A percentile compares a stretch with the other conserved stretches of the same genome.
phyloP scores from a whole-genome alignment of 2,329 filamentous ascomycete species.

The Arthrinium phaeospermum region DNA sequence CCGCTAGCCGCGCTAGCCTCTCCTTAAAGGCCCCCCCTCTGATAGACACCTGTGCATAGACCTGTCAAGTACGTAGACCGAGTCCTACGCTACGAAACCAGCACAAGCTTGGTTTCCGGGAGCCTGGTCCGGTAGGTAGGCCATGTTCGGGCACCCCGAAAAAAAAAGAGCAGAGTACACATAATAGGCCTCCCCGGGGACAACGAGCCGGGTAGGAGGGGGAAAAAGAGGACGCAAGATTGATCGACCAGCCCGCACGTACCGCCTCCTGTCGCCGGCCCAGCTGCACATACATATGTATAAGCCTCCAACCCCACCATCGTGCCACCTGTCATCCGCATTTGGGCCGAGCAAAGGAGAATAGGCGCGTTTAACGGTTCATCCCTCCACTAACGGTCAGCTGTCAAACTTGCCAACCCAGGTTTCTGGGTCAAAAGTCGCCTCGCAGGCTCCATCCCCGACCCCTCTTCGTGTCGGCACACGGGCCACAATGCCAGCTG shows the following conservation, averaged over 20 bases:
- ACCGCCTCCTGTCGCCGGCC: neutral
- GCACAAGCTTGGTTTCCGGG: too few relatives aligned
- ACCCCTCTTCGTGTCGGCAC: neutral
- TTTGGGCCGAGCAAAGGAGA: neutral
- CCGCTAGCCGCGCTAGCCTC: too few relatives aligned
- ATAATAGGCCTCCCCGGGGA: neutral
- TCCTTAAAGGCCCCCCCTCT: too few relatives aligned
- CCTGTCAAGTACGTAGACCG: too few relatives aligned
- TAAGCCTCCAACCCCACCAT: neutral
- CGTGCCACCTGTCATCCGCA: neutral
- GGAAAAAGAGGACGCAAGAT: neutral
- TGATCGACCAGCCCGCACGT: neutral
- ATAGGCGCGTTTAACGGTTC: neutral
- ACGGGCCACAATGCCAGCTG: neutral
- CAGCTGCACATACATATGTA: neutral
- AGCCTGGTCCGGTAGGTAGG: too few relatives aligned
- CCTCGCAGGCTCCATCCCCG: neutral
- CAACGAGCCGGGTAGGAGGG: neutral
- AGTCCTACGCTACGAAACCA: too few relatives aligned
- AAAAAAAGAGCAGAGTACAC: neutral
- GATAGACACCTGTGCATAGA: too few relatives aligned
- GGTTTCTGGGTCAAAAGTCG: neutral
- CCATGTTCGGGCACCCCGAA: too few relatives aligned
- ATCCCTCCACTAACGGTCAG: neutral
- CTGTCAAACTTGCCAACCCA: neutral